Evolutionary conservation across 106 monocot species (phyloP).

Genomic region (Cymbidium sinense): DNA sequence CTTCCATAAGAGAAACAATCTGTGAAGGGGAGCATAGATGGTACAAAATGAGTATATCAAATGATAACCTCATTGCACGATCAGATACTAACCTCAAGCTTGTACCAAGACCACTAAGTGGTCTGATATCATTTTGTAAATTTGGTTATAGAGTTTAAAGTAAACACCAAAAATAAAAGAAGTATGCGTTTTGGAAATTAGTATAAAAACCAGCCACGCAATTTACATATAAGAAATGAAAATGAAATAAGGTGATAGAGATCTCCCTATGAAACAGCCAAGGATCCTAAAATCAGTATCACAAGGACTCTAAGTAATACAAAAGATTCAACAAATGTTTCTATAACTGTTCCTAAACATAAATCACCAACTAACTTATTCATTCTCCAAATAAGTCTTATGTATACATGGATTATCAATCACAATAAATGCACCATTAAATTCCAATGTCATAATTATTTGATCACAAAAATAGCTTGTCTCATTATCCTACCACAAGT

Average conservation of each 20-base stretch:
- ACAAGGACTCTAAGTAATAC: background rate
- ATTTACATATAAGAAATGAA: background rate
- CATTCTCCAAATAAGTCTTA: background rate
- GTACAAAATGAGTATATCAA: too few species aligned
- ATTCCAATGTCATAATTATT: background rate
- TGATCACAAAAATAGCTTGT: too few species aligned
- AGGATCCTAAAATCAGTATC: background rate
- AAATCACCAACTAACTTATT: background rate
- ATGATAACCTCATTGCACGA: conserved; percentile 2
- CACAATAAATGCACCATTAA: background rate
- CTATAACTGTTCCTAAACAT: background rate
- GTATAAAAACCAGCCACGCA: background rate
- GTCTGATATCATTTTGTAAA: too few species aligned
- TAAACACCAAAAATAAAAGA: conserved; percentile 14
- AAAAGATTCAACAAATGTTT: background rate
- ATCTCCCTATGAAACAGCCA: background rate
- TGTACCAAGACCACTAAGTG: conserved; percentile 15
- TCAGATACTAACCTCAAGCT: conserved; percentile 15
- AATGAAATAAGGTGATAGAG: background rate
- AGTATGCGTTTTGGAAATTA: background rate
- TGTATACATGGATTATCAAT: background rate
- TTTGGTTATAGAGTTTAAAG: conserved; percentile 26
- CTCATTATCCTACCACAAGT: background rate
- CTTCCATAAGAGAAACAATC: background rate
- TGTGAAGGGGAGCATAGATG: background rate